Evolutionary conservation across 2,329 filamentous ascomycete genomes (phyloP), one percentile per base, ranked within the genome.

Genomic region (Teratosphaeria pseudoeucalypti): DNA sequence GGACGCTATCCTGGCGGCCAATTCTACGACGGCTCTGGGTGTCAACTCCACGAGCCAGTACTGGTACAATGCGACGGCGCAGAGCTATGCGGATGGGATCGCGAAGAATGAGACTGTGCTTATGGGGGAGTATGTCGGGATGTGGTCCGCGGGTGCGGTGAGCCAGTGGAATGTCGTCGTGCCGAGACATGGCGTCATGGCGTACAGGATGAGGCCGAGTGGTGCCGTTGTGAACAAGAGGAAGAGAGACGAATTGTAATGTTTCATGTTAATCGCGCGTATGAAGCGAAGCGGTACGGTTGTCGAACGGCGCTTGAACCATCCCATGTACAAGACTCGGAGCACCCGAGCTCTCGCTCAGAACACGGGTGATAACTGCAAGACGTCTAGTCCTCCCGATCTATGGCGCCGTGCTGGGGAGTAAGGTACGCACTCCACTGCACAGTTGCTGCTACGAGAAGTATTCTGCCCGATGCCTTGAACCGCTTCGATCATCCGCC

Each of bases 31-130:
- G 12, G 34, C 53, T 11, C 26, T 37, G 26, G 53, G 19, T 11
- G 23, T 71, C 1, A 70, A 76, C 37, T 69, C 68, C 11, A 73
- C 71, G 1, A 70, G 76, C 62, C 53, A 23, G 12, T 80, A 80
- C 66, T 55, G 57, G 26, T 63, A 60, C 54, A 82, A 83, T 70
- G 75, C 78, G 19, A 79, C 77, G n/a, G 69, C 71, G 60, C 76
- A 72, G 63, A 76, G 76, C 57, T 81, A 81, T 68, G 74, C 72
- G n/a, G 71, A 79, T 34, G 78, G 80, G 5, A 63, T 81, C 61
- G 66, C 68, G 59, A 67, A 66, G 37, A 76, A 75, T 58, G 69
- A 75, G 64, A 73, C 76, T 56, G 69, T 76, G 26, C 66, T 83
- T 60, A 70, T 81, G 60, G 81, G 81, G 0, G 65, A 65, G 32